Evolutionary conservation across 2,329 filamentous ascomycete genomes (phyloP).

Genomic region (Monilinia fructigena): DNA sequence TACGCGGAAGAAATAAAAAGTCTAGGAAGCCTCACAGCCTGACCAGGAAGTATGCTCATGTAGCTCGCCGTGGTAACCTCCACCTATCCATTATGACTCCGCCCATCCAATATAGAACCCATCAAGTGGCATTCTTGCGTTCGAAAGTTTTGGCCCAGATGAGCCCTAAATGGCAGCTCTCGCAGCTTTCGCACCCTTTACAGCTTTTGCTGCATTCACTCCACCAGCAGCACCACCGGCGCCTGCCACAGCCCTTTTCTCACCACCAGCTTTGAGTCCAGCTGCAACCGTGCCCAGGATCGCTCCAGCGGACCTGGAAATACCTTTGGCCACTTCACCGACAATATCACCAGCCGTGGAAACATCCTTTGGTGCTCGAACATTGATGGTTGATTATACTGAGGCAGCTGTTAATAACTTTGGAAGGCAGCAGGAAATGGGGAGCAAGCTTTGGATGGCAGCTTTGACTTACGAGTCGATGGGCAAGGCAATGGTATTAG

Average conservation of each 20-base stretch:
- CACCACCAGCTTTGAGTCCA: constrained; percentile 6
- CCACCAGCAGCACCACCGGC: not conserved
- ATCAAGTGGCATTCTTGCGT: not conserved
- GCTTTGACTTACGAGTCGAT: not conserved
- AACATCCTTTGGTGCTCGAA: not conserved
- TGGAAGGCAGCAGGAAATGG: not conserved
- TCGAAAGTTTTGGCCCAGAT: not conserved
- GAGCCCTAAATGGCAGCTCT: not conserved
- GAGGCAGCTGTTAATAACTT: not conserved
- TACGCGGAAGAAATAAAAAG: not conserved
- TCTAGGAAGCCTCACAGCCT: not conserved
- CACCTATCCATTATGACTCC: not conserved
- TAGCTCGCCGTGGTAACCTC: not conserved
- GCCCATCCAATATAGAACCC: not conserved
- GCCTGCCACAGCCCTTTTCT: not conserved
- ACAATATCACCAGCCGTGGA: constrained; percentile 1
- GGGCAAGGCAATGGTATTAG: not conserved
- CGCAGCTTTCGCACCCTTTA: not conserved
- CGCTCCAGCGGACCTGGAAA: not conserved
- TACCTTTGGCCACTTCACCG: not conserved
- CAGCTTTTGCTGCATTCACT: not conserved
- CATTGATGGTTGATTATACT: not conserved
- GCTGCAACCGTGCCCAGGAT: not conserved
- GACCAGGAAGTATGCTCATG: not conserved
- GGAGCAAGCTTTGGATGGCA: not conserved